Evolutionary conservation across 2,329 filamentous ascomycete genomes (phyloP).

Genomic region (Trichoderma semiorbis): DNA sequence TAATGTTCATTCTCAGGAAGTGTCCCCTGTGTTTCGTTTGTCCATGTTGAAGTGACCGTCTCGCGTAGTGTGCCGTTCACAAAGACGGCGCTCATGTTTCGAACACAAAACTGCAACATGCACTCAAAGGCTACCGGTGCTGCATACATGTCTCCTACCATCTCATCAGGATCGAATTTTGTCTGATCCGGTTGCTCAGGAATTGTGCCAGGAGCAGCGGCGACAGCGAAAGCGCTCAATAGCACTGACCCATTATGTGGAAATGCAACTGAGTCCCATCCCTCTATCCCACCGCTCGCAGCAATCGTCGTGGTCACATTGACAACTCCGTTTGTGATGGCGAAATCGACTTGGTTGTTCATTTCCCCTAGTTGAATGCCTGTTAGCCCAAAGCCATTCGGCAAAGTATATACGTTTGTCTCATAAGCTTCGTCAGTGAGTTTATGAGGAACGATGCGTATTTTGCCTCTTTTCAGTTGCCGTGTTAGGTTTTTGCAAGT

Average conservation of each 20-base stretch:
- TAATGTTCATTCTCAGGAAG: not conserved
- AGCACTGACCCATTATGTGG: not conserved
- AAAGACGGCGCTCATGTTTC: not conserved
- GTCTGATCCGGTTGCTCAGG: not conserved
- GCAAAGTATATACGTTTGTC: not conserved
- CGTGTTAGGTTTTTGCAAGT: not conserved
- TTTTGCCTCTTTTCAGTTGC: not conserved
- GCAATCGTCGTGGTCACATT: not conserved
- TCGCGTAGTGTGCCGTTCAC: not conserved
- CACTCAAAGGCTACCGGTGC: not conserved
- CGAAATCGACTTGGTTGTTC: not conserved
- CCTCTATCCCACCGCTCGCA: not conserved
- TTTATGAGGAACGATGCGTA: not conserved
- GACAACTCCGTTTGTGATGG: not conserved
- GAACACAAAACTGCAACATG: constrained; percentile 1
- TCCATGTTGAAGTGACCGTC: not conserved
- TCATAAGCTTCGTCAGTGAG: not conserved
- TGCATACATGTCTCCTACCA: not conserved
- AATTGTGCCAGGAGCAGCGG: not conserved
- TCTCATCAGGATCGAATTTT: not conserved
- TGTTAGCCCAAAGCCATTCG: not conserved
- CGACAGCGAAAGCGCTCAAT: not conserved
- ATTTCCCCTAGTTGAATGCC: not conserved
- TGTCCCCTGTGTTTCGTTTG: not conserved
- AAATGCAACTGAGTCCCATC: not conserved